Percentiles rank a stretch among this genome's conserved stretches.
These are phyloP conservation scores for Boletales sp. DNA, from an alignment of 768 basidiomycete species.

Conservation along the genomic window DNA sequence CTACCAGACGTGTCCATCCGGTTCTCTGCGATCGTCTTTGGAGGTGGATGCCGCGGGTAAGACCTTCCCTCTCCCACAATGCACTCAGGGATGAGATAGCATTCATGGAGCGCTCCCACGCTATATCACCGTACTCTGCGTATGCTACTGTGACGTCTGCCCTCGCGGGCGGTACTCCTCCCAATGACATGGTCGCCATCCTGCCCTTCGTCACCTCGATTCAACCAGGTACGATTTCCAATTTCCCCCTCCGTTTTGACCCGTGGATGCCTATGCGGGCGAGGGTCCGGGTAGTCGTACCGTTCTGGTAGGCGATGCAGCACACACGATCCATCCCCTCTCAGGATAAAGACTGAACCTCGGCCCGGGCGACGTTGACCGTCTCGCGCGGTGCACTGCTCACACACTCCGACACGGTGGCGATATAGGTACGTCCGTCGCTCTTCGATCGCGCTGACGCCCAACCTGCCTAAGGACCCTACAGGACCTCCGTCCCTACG, in stretches of 20 bases:
- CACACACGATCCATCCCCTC: conserved; percentile 91
- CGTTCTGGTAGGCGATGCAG: conserved; percentile 92
- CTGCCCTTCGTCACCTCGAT: conserved; percentile 75
- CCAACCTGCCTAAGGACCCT: conserved; percentile 49
- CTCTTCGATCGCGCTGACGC: background rate
- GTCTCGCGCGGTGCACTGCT: conserved; percentile 63
- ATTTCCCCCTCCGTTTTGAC: conserved; percentile 82
- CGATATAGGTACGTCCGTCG: conserved; percentile 66
- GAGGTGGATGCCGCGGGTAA: conserved; percentile 45
- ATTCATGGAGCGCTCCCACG: too few species aligned
- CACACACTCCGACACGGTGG: conserved; percentile 57
- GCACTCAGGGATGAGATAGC: conserved; percentile 59
- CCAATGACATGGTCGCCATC: conserved; percentile 57
- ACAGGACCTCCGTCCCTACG: conserved; percentile 74
- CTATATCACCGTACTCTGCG: conserved; percentile 58
- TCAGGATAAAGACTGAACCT: conserved; percentile 96
- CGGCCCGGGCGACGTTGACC: conserved; percentile 81
- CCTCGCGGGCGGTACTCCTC: too few species aligned
- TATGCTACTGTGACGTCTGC: conserved; percentile 52
- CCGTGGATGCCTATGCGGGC: conserved; percentile 84
- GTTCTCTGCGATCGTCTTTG: conserved; percentile 55
- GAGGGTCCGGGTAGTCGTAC: conserved; percentile 64
- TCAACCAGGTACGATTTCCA: conserved; percentile 72
- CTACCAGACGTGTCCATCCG: conserved; percentile 70
- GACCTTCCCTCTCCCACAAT: conserved; percentile 44